Evolutionary conservation across 2,329 filamentous ascomycete genomes (phyloP), one percentile per base, ranked within the genome.

Genomic region (Pseudocercospora cruenta): DNA sequence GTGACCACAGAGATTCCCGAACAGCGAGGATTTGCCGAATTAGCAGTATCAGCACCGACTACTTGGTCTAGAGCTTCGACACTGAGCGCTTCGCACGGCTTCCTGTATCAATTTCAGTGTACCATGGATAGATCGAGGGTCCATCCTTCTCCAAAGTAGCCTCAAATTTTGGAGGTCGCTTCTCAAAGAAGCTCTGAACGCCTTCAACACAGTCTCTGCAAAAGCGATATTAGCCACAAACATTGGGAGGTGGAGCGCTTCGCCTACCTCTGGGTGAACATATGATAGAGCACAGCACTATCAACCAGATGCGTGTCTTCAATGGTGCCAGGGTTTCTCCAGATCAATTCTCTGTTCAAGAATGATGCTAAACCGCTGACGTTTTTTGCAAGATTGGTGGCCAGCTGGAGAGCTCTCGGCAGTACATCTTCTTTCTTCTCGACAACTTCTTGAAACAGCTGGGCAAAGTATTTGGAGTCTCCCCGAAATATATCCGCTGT

Each of bases 301-400:
- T 69, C 65, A 22, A 69, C 28, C 12, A 70, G 31, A 31, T 69
- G 67, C 7, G 67, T 54, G 1, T 39, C 65, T 43, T 70, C 67
- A 2, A 65, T 65, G 16, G 36, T 63, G 2, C 62, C 59, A 0
- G 60, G 57, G 21, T 64, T 63, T 9, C 60, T 62, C 64, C 63
- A 69, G 36, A 68, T 70, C 24, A 69, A 43, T 10, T 62, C 45
- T 16, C 63, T 54, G 16, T 63, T 69, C 55, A 68, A 22, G n/a
- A 62, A 51, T 2, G 58, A 33, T 9, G 64, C 58, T 33, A 70
- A 21, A 0, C 79, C 78, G 71, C 88, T 91, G n/a, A 88, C 88
- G 69, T 91, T 90, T 70, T 79, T 78, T 1, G 86, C 88, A 45
- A 92, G 84, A 58, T 91, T 89, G 21, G 82, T 82, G 1, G 90